These are phyloP conservation scores for Diddensiella caesifluorescens DNA, from an alignment of 805 yeast genomes.

Conservation along the genomic window DNA sequence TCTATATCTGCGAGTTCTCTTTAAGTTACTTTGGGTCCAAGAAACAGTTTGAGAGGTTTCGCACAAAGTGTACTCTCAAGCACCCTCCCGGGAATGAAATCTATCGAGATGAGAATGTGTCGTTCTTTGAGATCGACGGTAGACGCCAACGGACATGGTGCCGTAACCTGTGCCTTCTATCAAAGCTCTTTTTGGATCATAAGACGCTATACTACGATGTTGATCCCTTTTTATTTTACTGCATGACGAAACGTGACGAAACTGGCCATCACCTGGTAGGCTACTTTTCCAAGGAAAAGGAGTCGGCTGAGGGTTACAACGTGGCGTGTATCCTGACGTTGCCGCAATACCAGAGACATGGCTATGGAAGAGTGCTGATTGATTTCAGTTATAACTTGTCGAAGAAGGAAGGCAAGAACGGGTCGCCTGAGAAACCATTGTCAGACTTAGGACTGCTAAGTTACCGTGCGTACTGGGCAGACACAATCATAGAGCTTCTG, in stretches of 20 bases:
- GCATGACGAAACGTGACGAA: constrained; percentile 88
- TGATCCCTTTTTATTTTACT: constrained; percentile 92
- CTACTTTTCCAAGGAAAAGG: constrained; percentile 94
- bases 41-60: constrained; percentile 88
- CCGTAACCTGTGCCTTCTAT: constrained; percentile 84
- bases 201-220: constrained; percentile 96
- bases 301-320: constrained; percentile 89
- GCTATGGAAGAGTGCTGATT: constrained; percentile 85
- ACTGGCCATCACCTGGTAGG: constrained; percentile 96
- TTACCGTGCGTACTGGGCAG: constrained; percentile 96
- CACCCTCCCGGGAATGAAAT: constrained; percentile 99
- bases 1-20: constrained; percentile 89
- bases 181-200: constrained; percentile 89
- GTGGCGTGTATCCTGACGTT: constrained; percentile 95
- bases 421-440: constrained; percentile 96
- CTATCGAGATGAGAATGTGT: constrained; percentile 84
- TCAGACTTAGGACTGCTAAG: constrained; percentile 91
- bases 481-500: constrained; percentile 68
- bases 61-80: constrained; percentile 78
- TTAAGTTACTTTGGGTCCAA: constrained; percentile 81
- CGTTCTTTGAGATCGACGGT: constrained; percentile 97
- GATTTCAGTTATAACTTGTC: constrained; percentile 92
- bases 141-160: constrained; percentile 96
- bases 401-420: constrained; percentile 80
- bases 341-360: constrained; percentile 95